Base-by-base conservation (phyloP, 257 asterid genomes). In the Nicotiana noctiflora region DNA sequence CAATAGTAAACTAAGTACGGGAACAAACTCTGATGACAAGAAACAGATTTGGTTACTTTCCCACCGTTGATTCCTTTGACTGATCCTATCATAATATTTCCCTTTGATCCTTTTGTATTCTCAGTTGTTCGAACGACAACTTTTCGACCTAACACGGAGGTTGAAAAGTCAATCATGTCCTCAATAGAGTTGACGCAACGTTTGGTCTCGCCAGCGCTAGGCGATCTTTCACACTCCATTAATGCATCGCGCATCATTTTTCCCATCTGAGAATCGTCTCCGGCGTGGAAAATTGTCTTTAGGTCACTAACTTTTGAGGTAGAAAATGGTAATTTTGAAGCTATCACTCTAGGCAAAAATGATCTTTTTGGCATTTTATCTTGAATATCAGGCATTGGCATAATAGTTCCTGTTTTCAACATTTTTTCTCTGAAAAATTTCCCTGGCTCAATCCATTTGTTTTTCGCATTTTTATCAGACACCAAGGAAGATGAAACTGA, bases 331-430 rank as follows among this genome's bases (percentile, higher is more conserved):
- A 95, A 40, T 85, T 95, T 93, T 5, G 97, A 89, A 27, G 87
- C 84, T 2, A 95, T 90, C 15, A 72, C 81, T n/a, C 98, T 90
- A 86, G 98, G 99, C 59, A 95, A 81, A 80, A 95, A 95, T 1
- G 99, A 93, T 91, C 99, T 90, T 87, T 86, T 83, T 0, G 99
- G 99, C 99, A 95, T 93, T 86, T 87, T 95, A 37, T 95, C 99
- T 1, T 85, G 84, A 27, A 95, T 88, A 86, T 95, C 97, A 0
- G 99, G 99, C 99, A 95, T 93, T 0, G 96, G 93, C 96, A 95
- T 88, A 15, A 88, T 62, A 0, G 82, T 84, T 4, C 97, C 97
- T 23, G 77, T 77, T 76, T 84, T 90, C 86, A 95, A 63, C 94
- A 87, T 89, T 55, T 89, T 77, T 77, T 95, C 98, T 27, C 94